Evolutionary conservation across 352 stramenopile genomes (phyloP), one percentile per base, ranked within the genome.

Genomic region (Elongisporangium anandrum): DNA sequence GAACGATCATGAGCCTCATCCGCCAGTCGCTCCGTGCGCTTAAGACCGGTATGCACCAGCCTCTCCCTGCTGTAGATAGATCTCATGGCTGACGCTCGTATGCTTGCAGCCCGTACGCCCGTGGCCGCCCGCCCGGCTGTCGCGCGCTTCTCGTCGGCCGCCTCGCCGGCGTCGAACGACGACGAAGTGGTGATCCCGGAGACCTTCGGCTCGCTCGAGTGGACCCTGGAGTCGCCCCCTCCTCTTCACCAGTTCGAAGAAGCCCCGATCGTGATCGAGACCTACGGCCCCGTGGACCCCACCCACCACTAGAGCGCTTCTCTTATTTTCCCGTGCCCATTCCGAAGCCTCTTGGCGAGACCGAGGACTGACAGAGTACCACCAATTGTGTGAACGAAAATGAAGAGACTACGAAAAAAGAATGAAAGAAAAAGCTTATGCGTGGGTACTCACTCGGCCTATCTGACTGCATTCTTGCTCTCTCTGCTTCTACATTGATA

Each of bases 201-300:
- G 62, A 65, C 92, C 50, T 71, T 88, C 70, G 74, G 88, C 69
- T 91, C 84, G 51, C 73, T 96, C 19, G 87, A 96, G 72, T 96
- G 85, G 85, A 79, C 87, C 65, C 70, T 96, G 61, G 71, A 68
- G 59, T 92, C 84, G 64, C 87, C 87, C 15, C 84, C 87, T 65
- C 87, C 87, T 65, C 58, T 95, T 73, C 87, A 96, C 70, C 87
- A 96, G 82, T 96, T 96, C 61, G 84, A 94, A 34, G 87, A 96
- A 64, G 72, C 85, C 15, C 87, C 87, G 56, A 78, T 96, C 60
- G 80, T 96, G 66, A 85, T 96, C 41, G 87, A 96, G 73, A 95
- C 85, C 50, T 94, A 87, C 67, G 87, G 84, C 69, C 74, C 86
- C 61, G 75, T 92, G 53, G 87, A 95, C 73, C 87, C 86, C 38